phyloP scores from a whole-genome alignment of 148 eudicot genomes.

The Cornus kousa region DNA sequence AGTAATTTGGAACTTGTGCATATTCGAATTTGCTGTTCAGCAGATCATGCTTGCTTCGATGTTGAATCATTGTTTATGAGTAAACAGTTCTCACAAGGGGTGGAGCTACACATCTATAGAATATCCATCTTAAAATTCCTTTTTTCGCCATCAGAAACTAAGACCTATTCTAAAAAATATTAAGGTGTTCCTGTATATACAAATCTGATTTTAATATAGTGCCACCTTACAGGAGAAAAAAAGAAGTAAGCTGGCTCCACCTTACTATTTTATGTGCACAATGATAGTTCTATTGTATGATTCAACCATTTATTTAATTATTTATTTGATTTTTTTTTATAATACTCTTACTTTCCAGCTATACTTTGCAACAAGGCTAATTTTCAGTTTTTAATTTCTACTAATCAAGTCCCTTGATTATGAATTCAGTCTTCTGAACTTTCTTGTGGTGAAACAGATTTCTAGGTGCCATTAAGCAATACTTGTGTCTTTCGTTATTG shows the following conservation, averaged over 20 bases:
- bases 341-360: not conserved
- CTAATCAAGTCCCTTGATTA: not conserved
- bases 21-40: not conserved
- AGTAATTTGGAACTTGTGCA: not conserved
- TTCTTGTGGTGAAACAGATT: conserved; percentile 52
- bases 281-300: not conserved
- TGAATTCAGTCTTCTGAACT: conserved; percentile 1
- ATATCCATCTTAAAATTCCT: too few species aligned
- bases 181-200: too few species aligned
- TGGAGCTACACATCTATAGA: too few species aligned
- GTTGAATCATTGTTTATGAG: not conserved
- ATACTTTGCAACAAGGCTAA: not conserved
- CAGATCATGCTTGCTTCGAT: not conserved
- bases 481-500: conserved; percentile 89
- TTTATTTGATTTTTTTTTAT: not conserved
- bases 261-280: not conserved
- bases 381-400: not conserved
- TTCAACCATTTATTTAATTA: not conserved
- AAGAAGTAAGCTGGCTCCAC: too few species aligned
- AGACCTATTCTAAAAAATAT: not conserved
- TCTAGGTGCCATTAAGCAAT: conserved; percentile 97
- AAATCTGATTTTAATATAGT: too few species aligned
- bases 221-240: too few species aligned
- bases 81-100: not conserved
- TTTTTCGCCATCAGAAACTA: too few species aligned